Conservation (phyloP, 345 rosid genomes). For the Citrus medica region DNA sequence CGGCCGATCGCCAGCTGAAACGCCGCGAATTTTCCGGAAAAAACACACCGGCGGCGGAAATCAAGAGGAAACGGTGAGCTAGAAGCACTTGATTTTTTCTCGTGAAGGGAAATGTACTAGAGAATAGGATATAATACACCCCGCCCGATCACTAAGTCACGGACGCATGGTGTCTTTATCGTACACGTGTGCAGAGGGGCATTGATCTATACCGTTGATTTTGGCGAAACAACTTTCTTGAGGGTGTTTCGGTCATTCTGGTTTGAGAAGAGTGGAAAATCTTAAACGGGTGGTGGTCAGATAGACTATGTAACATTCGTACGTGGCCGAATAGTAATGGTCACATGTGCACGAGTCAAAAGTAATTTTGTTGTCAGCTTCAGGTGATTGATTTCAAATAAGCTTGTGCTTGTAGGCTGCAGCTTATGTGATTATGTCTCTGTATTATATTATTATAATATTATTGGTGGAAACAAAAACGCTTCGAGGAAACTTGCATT, state of each 20-base stretch:
- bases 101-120: conserved; percentile 2
- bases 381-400: not conserved
- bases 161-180: conserved; percentile 20
- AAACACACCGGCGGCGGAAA: conserved; percentile 4
- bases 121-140: conserved; percentile 12
- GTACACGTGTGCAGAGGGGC: conserved; percentile 30
- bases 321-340: not conserved
- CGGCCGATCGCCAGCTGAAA: conserved; percentile 12
- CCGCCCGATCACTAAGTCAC: conserved; percentile 28
- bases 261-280: not conserved
- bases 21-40: conserved; percentile 17
- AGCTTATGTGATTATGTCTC: not conserved
- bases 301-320: not conserved
- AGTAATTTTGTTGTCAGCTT: not conserved
- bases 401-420: not conserved
- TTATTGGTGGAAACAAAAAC: too few relatives aligned
- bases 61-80: conserved; percentile 15
- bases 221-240: not conserved
- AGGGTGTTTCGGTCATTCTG: conserved; percentile 3
- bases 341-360: not conserved
- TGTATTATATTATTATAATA: not conserved
- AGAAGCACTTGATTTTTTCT: conserved; percentile 43
- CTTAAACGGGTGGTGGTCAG: not conserved
- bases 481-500: too few relatives aligned
- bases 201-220: conserved; percentile 29